Evolutionary conservation across 257 asterid genomes (phyloP).

Genomic region (Solanum etuberosum): DNA sequence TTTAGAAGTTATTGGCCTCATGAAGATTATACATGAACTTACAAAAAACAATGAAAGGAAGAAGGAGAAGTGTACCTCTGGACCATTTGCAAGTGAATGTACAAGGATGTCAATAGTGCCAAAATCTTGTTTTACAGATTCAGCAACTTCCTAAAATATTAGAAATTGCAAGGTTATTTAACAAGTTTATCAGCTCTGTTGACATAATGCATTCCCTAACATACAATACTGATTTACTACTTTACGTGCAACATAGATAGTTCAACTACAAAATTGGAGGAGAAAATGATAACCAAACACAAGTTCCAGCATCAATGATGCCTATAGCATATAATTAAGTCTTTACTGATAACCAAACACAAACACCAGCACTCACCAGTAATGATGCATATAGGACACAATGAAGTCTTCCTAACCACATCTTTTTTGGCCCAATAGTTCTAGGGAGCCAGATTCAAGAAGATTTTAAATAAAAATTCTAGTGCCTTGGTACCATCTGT

Average conservation of each 20-base stretch:
- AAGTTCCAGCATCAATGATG: background rate
- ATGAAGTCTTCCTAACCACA: background rate
- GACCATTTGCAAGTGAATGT: slow-evolving; percentile 98
- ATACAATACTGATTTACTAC: background rate
- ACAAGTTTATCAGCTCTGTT: background rate
- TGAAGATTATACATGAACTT: background rate
- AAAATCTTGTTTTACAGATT: slow-evolving; percentile 79
- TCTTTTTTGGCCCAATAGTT: background rate
- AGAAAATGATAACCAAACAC: background rate
- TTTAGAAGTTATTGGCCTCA: background rate
- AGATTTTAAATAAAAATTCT: background rate
- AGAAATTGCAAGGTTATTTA: background rate
- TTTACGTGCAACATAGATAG: background rate
- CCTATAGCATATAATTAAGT: background rate
- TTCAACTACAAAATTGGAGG: background rate
- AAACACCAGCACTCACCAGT: background rate
- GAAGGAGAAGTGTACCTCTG: slow-evolving; percentile 46
- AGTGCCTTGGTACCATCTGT: background rate
- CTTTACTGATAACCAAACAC: background rate
- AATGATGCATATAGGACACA: background rate
- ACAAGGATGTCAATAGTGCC: slow-evolving; percentile 97
- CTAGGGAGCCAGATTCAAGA: background rate
- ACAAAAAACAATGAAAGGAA: background rate
- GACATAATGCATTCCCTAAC: background rate
- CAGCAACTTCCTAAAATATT: slow-evolving; percentile 76